A percentile compares a stretch with the other conserved stretches of the same genome.
phyloP scores from a whole-genome alignment of 441 rosid species.

The Euphorbia celastroides region DNA sequence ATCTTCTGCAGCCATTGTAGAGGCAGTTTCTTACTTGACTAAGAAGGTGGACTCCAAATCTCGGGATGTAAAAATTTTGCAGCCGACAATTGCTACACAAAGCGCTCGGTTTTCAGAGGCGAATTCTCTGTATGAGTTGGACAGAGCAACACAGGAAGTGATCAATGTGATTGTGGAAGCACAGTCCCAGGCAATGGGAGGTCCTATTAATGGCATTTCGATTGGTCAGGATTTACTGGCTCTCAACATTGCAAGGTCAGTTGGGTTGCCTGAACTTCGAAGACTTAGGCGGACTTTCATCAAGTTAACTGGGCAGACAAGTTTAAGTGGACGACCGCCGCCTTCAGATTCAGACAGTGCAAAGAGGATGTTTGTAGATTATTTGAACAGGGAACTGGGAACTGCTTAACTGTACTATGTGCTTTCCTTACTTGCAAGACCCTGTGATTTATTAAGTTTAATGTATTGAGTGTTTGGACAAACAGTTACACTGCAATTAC shows the following conservation, averaged over 20 bases:
- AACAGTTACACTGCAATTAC: not conserved
- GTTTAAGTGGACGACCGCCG: conserved; percentile 79
- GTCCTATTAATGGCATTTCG: conserved; percentile 52
- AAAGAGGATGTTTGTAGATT: conserved; percentile 88
- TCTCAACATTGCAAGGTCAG: conserved; percentile 50
- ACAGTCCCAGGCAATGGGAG: conserved; percentile 67
- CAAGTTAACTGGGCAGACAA: conserved; percentile 82
- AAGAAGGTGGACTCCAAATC: conserved; percentile 67
- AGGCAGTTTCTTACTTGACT: conserved; percentile 76
- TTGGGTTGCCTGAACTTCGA: conserved; percentile 83
- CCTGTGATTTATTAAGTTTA: not conserved
- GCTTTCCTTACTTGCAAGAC: not conserved
- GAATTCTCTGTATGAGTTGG: conserved; percentile 79
- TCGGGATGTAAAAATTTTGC: conserved; percentile 65
- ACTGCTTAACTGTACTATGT: not conserved
- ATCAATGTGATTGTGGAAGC: conserved; percentile 66
- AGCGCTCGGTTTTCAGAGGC: conserved; percentile 58
- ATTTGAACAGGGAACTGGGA: conserved; percentile 74
- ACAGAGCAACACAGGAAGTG: conserved; percentile 84
- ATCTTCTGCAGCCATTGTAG: conserved; percentile 52
- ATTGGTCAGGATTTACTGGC: conserved; percentile 57
- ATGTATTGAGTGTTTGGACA: not conserved
- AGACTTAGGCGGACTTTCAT: conserved; percentile 76
- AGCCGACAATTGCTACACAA: conserved; percentile 92
- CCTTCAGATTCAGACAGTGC: conserved; percentile 85